phyloP scores from a whole-genome alignment of 1,139 yeast species.

The Petasospora fabianii region DNA sequence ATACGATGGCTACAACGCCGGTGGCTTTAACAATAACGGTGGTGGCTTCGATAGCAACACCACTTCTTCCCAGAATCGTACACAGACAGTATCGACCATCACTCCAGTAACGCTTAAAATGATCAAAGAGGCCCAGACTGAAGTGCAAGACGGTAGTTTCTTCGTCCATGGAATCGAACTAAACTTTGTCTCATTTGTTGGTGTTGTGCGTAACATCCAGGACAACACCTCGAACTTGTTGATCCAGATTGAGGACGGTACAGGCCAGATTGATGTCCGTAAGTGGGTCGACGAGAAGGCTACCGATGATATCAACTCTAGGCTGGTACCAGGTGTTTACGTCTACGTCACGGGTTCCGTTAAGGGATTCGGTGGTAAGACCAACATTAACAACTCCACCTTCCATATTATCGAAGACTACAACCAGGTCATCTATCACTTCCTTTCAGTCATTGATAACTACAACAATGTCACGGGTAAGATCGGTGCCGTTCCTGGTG shows the following conservation, averaged over 20 bases:
- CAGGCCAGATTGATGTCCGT: conserved; percentile 70
- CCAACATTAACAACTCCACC: conserved; percentile 61
- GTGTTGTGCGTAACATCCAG: conserved; percentile 57
- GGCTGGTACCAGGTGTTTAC: conserved; percentile 43
- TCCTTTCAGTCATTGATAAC: conserved; percentile 63
- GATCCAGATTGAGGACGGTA: conserved; percentile 77
- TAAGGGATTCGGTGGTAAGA: conserved; percentile 65
- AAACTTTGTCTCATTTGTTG: conserved; percentile 60
- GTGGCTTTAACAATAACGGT: conserved; percentile 18
- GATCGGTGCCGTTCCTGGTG: conserved; percentile 4
- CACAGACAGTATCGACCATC: conserved; percentile 35
- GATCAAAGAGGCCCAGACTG: conserved; percentile 60
- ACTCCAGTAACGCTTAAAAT: conserved; percentile 87
- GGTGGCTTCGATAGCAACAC: conserved; percentile 29
- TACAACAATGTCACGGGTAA: conserved; percentile 37
- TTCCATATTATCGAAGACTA: conserved; percentile 61
- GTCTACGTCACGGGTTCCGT: conserved; percentile 71
- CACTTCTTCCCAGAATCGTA: conserved; percentile 18
- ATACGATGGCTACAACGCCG: conserved; percentile 21
- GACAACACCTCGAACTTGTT: conserved; percentile 50
- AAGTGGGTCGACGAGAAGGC: conserved; percentile 59
- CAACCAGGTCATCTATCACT: conserved; percentile 76
- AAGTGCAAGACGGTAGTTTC: conserved; percentile 76
- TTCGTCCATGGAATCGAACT: conserved; percentile 59
- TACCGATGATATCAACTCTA: conserved; percentile 33